Base-by-base conservation (phyloP, 2,329 filamentous ascomycete genomes). In the Fusarium sp. region DNA sequence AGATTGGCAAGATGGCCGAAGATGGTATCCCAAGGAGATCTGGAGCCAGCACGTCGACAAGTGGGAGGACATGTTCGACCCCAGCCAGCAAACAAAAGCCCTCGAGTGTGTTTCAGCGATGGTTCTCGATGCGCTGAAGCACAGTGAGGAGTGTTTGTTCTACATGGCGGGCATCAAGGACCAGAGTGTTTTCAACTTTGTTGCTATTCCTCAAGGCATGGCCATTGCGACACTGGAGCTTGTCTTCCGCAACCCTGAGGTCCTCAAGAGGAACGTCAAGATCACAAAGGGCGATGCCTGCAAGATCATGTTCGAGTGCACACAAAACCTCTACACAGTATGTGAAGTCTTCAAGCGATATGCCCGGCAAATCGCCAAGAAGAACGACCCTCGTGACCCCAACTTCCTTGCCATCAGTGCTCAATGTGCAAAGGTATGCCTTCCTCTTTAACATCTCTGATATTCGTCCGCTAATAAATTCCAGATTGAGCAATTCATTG, bases 171-270 rank as follows among this genome's bases (percentile, higher is more conserved):
- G 94, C 52, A 90, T 99, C 73, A 92, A 92, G 75, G 96, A 99
- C 81, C 96, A 99, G 85, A 97, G 94, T 81, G 94, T 98, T 33
- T 99, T 99, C 90, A 99, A 99, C 88, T 99, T 99, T 83, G 95
- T 95, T 54, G 96, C 96, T 64, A 99, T 99, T 73, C 96, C 96
- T 6, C 96, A 99, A 83, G 88, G 91, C 74, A 99, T 99, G 96
- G 96, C 96, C 60, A 98, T 99, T 81, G 96, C 96, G 14, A 98
- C 96, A 1, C 85, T 98, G 47, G 95, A 98, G 77, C 86, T 94
- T 24, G 93, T 96, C 78, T 99, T 98, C 90, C 92, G 93, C 79
- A 99, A 99, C 83, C 93, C 94, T 28, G 88, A 87, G 69, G 91
- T 99, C 66, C 97, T 98, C 81, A 84, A 96, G 81, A 91, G 89